These are phyloP conservation scores for Sporothrix pallida DNA, from an alignment of 2,329 filamentous ascomycete species.

Conservation along the genomic window DNA sequence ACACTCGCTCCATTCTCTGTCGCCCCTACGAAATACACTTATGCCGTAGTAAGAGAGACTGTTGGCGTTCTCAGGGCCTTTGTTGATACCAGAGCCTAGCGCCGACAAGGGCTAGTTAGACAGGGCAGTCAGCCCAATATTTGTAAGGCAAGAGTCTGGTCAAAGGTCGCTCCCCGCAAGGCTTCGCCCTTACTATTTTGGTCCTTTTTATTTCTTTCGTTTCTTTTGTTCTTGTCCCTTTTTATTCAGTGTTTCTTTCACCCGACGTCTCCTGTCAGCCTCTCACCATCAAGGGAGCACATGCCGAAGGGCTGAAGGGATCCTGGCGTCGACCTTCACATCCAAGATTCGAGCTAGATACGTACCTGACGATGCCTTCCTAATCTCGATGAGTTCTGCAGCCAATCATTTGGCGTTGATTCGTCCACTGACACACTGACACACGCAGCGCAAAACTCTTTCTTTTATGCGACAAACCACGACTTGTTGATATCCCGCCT, in stretches of 20 bases:
- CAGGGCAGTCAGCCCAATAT: neutral
- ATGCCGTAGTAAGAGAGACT: slow-evolving; percentile 8
- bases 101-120: slow-evolving; percentile 14
- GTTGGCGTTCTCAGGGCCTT: neutral
- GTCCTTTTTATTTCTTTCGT: neutral
- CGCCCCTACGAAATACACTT: too few relatives aligned
- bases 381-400: slow-evolving; percentile 11
- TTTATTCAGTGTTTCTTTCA: neutral
- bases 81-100: slow-evolving; percentile 12
- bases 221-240: neutral
- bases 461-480: slow-evolving; percentile 1
- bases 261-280: neutral
- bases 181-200: neutral
- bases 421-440: neutral
- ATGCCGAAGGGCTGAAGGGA: neutral
- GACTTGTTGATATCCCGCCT: neutral
- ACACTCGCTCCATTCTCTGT: neutral
- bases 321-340: neutral
- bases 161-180: neutral
- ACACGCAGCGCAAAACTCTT: neutral
- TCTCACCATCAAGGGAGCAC: neutral
- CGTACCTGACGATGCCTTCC: neutral
- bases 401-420: neutral
- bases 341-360: neutral
- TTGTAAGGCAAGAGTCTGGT: neutral